Percentiles rank a stretch among this genome's conserved stretches.
Conservation (phyloP, 2,329 filamentous ascomycete genomes). For the Annulohypoxylon truncatum region DNA sequence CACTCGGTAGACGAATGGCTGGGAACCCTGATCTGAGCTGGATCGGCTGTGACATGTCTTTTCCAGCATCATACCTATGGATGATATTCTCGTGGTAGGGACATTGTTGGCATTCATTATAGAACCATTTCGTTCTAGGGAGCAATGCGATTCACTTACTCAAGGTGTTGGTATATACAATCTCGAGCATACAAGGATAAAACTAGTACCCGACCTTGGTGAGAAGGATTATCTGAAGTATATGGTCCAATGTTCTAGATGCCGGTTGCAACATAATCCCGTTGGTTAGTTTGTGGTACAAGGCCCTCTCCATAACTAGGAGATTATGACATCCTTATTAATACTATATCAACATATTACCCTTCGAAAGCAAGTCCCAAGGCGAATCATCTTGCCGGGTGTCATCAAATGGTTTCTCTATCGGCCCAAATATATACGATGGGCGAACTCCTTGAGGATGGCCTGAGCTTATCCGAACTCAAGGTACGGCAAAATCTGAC, state of each 20-base stretch:
- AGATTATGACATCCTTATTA: not conserved
- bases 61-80: slow-evolving; percentile 7
- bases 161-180: not conserved
- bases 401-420: not conserved
- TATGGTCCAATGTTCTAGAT: slow-evolving; percentile 9
- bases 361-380: not conserved
- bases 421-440: slow-evolving; percentile 1
- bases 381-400: not conserved
- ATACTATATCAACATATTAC: not conserved
- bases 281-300: not conserved
- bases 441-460: slow-evolving; percentile 1
- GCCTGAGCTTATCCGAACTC: not conserved
- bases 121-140: not conserved
- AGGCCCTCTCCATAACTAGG: not conserved
- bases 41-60: slow-evolving; percentile 1
- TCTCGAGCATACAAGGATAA: not conserved
- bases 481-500: not conserved
- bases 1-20: not conserved
- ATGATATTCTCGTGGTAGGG: not conserved
- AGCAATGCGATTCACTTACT: not conserved
- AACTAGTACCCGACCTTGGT: not conserved
- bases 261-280: not conserved
- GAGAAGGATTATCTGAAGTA: slow-evolving; percentile 1
- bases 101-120: not conserved
- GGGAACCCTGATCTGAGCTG: slow-evolving; percentile 1